Evolutionary conservation across 805 yeast species (phyloP).

Genomic region (Ogataea ramenticola): DNA sequence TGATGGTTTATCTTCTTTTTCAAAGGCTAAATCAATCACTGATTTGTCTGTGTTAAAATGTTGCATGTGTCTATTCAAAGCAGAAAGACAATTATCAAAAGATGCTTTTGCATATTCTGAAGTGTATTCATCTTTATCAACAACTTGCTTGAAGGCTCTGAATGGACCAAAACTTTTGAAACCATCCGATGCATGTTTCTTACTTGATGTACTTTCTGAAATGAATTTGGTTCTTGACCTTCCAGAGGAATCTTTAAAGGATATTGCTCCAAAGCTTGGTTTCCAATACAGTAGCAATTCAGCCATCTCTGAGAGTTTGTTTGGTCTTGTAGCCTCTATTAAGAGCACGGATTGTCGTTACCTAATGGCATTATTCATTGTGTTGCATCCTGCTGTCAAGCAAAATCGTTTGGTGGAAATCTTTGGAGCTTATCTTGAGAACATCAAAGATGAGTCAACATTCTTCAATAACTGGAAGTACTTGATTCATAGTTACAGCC

Average conservation of each 20-base stretch:
- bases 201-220: neutral
- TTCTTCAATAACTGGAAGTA: conserved; percentile 9
- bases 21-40: neutral
- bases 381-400: neutral
- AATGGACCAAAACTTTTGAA: neutral
- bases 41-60: neutral
- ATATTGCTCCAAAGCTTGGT: neutral
- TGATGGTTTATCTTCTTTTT: neutral
- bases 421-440: conserved; percentile 2
- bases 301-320: neutral
- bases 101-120: neutral
- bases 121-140: neutral
- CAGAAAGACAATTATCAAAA: neutral
- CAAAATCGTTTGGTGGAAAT: neutral
- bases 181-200: neutral
- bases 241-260: neutral
- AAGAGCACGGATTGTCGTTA: neutral
- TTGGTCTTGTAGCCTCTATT: neutral
- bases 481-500: neutral
- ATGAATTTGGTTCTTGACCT: neutral
- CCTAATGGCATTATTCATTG: neutral
- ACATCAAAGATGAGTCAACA: conserved; percentile 1
- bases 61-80: neutral
- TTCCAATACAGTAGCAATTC: neutral
- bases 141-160: neutral